Base-by-base conservation (phyloP, 768 basidiomycete genomes). In the Rhodotorula graminis region DNA sequence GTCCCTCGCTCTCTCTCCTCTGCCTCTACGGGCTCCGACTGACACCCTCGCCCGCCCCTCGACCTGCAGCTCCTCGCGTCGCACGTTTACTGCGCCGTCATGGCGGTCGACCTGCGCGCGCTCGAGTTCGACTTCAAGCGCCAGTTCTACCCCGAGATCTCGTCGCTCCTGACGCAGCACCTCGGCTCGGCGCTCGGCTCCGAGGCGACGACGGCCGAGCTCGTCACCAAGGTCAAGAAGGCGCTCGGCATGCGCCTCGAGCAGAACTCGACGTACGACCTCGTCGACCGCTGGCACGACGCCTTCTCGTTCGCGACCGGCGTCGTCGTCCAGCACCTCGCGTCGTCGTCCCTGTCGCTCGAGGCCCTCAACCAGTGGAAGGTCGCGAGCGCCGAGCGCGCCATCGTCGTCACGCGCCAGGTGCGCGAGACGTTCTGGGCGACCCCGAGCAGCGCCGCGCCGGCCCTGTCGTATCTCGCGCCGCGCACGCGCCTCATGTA, bases 21-120 rank as follows among this genome's bases (percentile, higher is more conserved):
- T 8, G 15, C 23, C 19, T 14, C 8, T 12, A 46, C 42, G 44
- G 6, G 0, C 49, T 64, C 27, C 49, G 37, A 21, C n/a, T 19
- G 59, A 29, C 3, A 2, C 47, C 3, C 19, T 49, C 23, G 33
- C 52, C 9, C 23, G 33, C 52, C 9, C 9, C 23, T 7, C 50
- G 11, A 10, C 25, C 5, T 44, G 11, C 61, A 77, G 76, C 82
- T 93, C 70, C 87, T 86, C 14, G 84, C 91, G 1, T 87, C 88
- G 25, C 91, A 91, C 78, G 83, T 93, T 57, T 91, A 90, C 80
- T 82, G 88, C 61, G 84, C 89, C 52, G 89, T 90, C 80, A 91
- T 93, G 84, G 81, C 79, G 50, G 83, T 93, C 68, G 92, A 93
- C 79, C 84, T 91, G 65, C 88, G 92, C 56, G 87, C 91, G 2